Base-by-base conservation (phyloP, 495 filamentous ascomycete species). In the Aspergillus nanangensis region DNA sequence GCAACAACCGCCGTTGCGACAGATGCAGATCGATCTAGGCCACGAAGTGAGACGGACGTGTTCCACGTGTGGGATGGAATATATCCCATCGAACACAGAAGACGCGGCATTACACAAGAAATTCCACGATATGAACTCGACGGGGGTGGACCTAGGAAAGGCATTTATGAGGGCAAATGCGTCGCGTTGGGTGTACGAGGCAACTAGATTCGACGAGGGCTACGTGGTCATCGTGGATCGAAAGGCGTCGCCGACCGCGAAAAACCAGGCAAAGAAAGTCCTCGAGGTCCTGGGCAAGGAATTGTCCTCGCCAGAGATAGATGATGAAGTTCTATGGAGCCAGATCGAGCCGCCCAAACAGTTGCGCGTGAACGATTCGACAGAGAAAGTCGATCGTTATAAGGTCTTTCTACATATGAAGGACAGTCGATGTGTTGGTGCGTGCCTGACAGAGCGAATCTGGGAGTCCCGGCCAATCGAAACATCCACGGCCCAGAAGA, bases 11-110 rank as follows among this genome's bases (percentile, higher is more conserved):
- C 56, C 56, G 3, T 55, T 85, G 48, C 79, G 74, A 21, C 84
- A 88, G 55, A 79, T 83, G 67, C 80, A 81, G 41, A 76, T 88
- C 25, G 83, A 86, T 51, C 66, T 87, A 22, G 84, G 83, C 13
- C 71, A 69, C 47, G 68, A 79, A 35, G 61, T 77, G 29, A 70
- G 77, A 38, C 78, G 76, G 47, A 78, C 74, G n/a, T 88, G 84
- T 60, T 68, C 66, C 27, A 68, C 65, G 2, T 88, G 84, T 57
- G 79, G 76, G 1, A 88, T 88, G 84, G 80, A 83, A 46, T 88
- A 87, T 57, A 72, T 84, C 31, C 77, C 82, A 10, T 85, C 82
- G 0, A 78, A 80, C 18, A 65, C 68, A 32, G 83, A 86, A 51
- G 84, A 88, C 50, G 69, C 72, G 25, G 72, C 72, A 2, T 55